Evolutionary conservation across 23 red algal genomes (phyloP), one percentile per base, ranked within the genome.

Genomic region (Gracilaria caudata): DNA sequence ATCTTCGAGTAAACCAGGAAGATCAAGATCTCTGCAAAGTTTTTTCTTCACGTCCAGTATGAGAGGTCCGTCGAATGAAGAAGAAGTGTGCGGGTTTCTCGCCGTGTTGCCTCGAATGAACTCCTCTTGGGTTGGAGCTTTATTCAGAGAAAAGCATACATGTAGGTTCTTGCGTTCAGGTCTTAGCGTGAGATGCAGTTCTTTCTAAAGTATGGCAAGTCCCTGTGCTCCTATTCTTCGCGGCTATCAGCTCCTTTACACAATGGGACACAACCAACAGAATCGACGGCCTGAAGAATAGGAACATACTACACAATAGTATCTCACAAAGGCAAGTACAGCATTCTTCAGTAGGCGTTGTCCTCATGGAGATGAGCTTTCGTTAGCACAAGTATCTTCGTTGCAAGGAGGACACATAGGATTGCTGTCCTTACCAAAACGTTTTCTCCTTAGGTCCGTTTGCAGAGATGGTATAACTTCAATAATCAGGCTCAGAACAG

Each of bases 121-220:
- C 61, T 97, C 94, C 86, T 97, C 94, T 36, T 97, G 94, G 3
- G 94, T 89, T 17, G 94, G 94, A 21, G 89, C 77, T 74, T 97
- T 97, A 14, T 87, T 89, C 33, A 94, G 70, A 44, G 86, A 64
- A 30, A 94, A 44, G n/a, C 41, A 72, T 37, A 19, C 77, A 86
- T 21, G 77, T 83, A 28, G 92, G 33, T 17, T 80, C 51, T 82
- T 88, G 16, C 80, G 44, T 47, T 94, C 70, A 25, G 92, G 92
- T 37, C 92, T 90, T 54, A 94, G 36, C 92, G 90, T 82, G 28
- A 64, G 58, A 73, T 77, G 70, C 1, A 90, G 64, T 51, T 89
- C 80, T 14, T 94, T 85, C 47, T 83, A 37, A 16, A 94, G 68
- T 37, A 94, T 85, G 24, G 82, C 82, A 51, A 94, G 76, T 26